Base-by-base conservation (phyloP, 306 rosid species). In the Prinsepia uniflora region DNA sequence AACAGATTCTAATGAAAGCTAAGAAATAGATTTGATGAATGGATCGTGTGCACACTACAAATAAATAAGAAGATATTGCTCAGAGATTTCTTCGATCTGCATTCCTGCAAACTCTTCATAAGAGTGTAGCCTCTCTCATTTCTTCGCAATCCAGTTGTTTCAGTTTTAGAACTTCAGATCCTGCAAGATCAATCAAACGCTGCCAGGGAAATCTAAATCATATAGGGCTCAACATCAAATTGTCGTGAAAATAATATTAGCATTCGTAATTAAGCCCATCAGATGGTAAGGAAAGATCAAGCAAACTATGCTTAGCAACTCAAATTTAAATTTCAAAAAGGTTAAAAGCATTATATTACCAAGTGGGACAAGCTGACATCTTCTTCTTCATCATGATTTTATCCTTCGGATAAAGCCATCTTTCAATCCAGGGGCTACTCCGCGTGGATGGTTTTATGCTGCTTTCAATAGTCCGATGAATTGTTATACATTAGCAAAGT, bases 121-220 rank as follows among this genome's bases (percentile, higher is more conserved):
- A n/a, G n/a, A n/a, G n/a, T n/a, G n/a, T n/a, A n/a, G n/a, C n/a
- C n/a, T n/a, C 97, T 96, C 80, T 91, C 97, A 80, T 88, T 91
- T 79, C 97, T 91, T 54, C 97, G 73, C 75, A 91, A 77, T 52
- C 97, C 97, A 80, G 87, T 91, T 76, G 97, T 91, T 81, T 91
- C 97, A 0, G 89, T 79, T 82, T 91, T 91, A 78, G 97, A 91
- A 76, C 97, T 91, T 88, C 97, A 73, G 96, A 91, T 42, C 97
- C 97, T 68, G 97, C 97, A 70, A 91, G 97, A 82, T 91, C 97
- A 83, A 91, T 91, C 80, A 91, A 88, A 81, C 88, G 96, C 97
- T 91, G 92, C 80, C 86, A 77, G 47, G 64, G 19, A 69, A 72
- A 74, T 67, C 59, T 40, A 65, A 60, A 70, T 69, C 70, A 68